phyloP scores from a whole-genome alignment of 2,329 filamentous ascomycete genomes.

The Pseudonectria foliicola region DNA sequence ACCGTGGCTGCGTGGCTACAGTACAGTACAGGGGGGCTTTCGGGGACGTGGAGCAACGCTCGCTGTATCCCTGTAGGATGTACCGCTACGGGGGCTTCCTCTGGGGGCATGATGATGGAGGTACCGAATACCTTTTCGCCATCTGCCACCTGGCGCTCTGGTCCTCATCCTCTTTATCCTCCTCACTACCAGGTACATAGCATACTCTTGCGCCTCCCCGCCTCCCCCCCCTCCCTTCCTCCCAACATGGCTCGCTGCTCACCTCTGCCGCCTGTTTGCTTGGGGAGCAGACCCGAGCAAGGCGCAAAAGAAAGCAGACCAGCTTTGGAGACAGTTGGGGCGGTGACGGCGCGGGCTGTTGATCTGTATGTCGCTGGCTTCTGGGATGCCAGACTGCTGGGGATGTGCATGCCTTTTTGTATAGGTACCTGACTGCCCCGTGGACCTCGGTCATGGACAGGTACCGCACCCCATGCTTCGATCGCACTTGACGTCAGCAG shows the following conservation, averaged over 20 bases:
- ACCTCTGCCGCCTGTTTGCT: background rate
- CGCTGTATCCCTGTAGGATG: background rate
- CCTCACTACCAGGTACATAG: no score
- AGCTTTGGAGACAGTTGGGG: background rate
- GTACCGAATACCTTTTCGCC: no score
- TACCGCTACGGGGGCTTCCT: background rate
- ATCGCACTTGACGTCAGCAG: slow-evolving; percentile 21
- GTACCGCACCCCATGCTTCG: slow-evolving; percentile 8
- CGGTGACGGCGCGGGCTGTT: no score
- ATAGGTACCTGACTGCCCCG: slow-evolving; percentile 11
- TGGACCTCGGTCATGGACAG: slow-evolving; percentile 10
- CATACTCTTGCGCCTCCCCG: no score
- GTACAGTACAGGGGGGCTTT: background rate
- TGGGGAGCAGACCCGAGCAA: background rate
- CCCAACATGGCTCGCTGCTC: no score
- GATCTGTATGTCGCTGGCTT: no score
- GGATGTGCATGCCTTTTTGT: background rate
- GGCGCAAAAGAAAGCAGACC: background rate
- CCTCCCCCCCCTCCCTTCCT: no score
- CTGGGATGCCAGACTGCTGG: no score
- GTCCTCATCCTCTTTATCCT: no score
- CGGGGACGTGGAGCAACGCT: background rate
- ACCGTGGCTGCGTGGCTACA: background rate
- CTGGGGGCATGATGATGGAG: no score
- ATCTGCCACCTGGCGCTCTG: no score